A percentile compares a stretch with the other conserved stretches of the same genome.
phyloP scores from a whole-genome alignment of 176 grass and related monocot species.

The Areca catechu region DNA sequence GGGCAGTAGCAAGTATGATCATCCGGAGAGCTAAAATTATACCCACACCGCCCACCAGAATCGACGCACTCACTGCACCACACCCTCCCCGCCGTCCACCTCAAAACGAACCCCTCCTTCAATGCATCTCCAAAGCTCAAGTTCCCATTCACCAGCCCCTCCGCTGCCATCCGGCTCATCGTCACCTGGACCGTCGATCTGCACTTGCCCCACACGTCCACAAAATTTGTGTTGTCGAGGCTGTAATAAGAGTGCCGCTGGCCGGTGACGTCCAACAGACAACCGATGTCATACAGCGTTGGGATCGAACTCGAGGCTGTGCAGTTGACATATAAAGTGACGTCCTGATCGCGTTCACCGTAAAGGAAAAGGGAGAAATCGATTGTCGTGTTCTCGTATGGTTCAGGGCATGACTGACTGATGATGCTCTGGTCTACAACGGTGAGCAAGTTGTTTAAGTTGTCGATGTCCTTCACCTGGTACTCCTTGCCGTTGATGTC shows the following conservation, averaged over 20 bases:
- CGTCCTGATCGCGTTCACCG: conserved; percentile 1
- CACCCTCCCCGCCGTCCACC: background rate
- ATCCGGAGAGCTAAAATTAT: background rate
- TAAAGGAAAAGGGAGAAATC: background rate
- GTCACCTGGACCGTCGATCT: background rate
- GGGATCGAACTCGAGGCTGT: background rate
- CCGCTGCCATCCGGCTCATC: background rate
- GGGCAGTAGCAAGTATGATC: background rate
- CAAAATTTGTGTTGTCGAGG: background rate
- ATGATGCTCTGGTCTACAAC: conserved; percentile 1
- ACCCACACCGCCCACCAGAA: background rate
- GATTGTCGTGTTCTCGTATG: background rate
- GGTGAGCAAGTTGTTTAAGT: background rate
- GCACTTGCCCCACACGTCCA: background rate
- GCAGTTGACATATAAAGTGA: background rate
- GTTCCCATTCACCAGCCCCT: background rate
- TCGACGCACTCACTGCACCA: background rate
- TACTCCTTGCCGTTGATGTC: background rate
- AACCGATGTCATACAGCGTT: background rate
- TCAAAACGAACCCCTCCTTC: background rate
- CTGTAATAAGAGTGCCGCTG: background rate
- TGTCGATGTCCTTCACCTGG: background rate
- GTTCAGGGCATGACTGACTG: rapidly evolving
- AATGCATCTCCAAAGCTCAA: background rate
- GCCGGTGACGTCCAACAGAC: background rate